These are phyloP conservation scores for Fremontodendron californicum DNA, from an alignment of 345 rosid species.

Conservation along the genomic window DNA sequence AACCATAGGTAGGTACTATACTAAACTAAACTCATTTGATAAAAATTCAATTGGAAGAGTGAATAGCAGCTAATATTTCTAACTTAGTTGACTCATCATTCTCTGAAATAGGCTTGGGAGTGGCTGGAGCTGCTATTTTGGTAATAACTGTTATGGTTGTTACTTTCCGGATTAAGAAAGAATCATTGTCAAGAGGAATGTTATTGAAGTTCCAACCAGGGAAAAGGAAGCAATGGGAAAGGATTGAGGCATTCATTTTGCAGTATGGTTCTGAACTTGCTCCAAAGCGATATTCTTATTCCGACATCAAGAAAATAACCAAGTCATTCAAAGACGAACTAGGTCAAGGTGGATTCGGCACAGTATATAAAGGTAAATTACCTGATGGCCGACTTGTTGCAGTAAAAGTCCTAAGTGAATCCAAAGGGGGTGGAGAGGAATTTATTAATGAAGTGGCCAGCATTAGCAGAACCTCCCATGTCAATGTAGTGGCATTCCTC, in stretches of 20 bases:
- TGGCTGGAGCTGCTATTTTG: neutral
- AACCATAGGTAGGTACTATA: conserved; percentile 1
- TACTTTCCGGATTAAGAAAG: neutral
- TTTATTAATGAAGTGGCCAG: conserved; percentile 16
- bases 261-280: conserved; percentile 11
- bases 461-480: conserved; percentile 14
- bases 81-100: neutral
- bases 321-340: conserved; percentile 6
- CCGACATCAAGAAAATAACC: conserved; percentile 13
- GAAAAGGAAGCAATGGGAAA: neutral
- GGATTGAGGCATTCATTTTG: conserved; percentile 14
- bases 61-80: neutral
- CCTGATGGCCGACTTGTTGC: conserved; percentile 11
- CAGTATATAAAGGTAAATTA: conserved; percentile 10
- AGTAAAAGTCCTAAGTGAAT: conserved; percentile 5
- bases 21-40: neutral
- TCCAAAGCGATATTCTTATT: conserved; percentile 10
- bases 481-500: conserved; percentile 4
- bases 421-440: conserved; percentile 13
- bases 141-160: neutral
- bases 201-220: neutral
- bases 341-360: conserved; percentile 15
- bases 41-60: neutral
- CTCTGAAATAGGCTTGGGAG: conserved; percentile 2
- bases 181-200: neutral